Evolutionary conservation across 805 yeast species (phyloP), one percentile per base, ranked within the genome.

Genomic region (Vanderwaltozyma polyspora): DNA sequence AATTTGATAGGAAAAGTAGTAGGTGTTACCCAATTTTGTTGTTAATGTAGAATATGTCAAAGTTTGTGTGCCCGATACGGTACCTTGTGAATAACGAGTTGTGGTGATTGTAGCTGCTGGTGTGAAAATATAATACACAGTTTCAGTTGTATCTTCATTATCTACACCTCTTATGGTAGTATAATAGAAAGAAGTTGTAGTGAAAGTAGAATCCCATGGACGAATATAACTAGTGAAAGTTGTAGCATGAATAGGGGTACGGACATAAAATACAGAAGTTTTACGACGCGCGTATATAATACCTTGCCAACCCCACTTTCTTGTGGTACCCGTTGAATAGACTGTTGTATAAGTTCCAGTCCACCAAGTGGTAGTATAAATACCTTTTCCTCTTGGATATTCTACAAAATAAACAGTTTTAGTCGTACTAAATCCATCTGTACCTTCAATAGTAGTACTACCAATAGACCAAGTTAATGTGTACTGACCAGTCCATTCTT

Each of bases 401-500:
- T 38, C 39, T 10, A 38, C 42, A 28, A 15, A 35, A 25, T 38
- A 34, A 23, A 38, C 27, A 6, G 41, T 28, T 32, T 38, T 32
- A 3, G 24, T 19, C 5, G 37, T 38, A 2, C 19, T 18, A 27
- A 15, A 17, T 8, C 27, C 33, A 25, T 34, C 36, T 12, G 28
- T 27, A 6, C 32, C 40, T 21, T 29, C 28, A n/a, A 31, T 17
- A 8, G 28, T 25, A 2, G 33, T 16, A 4, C 7, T 11, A 3
- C 26, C 33, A 8, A 32, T 29, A 7, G 37, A 38, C 28, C 29
- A 38, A 6, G 33, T 31, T 18, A 31, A 4, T 12, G 28, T 24
- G 18, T 17, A 25, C 4, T 16, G 6, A 16, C 33, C 28, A 19
- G 14, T 25, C 33, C 28, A 31, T 25, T 25, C 33, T 18, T 18